Conservation (phyloP, 345 rosid species). For the Ceriops zippeliana region DNA sequence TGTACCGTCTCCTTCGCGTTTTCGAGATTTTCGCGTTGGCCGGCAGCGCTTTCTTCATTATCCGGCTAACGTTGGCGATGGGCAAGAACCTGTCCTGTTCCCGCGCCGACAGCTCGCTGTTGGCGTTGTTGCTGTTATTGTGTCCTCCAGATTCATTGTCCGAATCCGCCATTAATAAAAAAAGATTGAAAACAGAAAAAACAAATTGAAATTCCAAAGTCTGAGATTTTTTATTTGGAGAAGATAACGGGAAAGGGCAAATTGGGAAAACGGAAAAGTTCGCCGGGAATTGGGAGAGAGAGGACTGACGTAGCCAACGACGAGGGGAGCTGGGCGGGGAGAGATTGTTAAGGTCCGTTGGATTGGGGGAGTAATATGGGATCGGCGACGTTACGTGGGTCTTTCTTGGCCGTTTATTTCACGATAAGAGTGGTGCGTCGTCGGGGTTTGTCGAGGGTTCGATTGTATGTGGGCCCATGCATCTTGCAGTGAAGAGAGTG, state of each 20-base stretch:
- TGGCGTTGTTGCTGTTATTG: conserved; percentile 20
- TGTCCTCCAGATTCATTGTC: conserved; percentile 58
- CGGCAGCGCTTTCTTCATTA: conserved; percentile 68
- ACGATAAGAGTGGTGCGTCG: conserved; percentile 14
- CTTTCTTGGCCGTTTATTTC: conserved; percentile 7
- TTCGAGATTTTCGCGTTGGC: conserved; percentile 73
- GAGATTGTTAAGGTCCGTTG: conserved; percentile 16
- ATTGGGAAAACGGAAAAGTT: neutral
- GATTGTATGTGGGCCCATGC: neutral
- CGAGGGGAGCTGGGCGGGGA: no score
- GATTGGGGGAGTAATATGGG: conserved; percentile 14
- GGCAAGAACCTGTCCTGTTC: conserved; percentile 72
- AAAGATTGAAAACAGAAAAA: no score
- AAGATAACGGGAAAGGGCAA: neutral
- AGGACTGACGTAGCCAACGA: no score
- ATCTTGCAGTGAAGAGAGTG: neutral
- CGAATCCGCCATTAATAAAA: conserved; percentile 48
- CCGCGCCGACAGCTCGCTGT: conserved; percentile 32
- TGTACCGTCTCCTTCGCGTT: conserved; percentile 68
- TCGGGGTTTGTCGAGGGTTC: neutral
- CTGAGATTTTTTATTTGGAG: neutral
- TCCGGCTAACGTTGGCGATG: conserved; percentile 70
- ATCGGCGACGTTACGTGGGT: conserved; percentile 1
- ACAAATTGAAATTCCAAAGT: no score
- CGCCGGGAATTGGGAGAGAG: conserved; percentile 5